Conservation (phyloP, 2,329 filamentous ascomycete genomes). For the Acrocalymma vagum region DNA sequence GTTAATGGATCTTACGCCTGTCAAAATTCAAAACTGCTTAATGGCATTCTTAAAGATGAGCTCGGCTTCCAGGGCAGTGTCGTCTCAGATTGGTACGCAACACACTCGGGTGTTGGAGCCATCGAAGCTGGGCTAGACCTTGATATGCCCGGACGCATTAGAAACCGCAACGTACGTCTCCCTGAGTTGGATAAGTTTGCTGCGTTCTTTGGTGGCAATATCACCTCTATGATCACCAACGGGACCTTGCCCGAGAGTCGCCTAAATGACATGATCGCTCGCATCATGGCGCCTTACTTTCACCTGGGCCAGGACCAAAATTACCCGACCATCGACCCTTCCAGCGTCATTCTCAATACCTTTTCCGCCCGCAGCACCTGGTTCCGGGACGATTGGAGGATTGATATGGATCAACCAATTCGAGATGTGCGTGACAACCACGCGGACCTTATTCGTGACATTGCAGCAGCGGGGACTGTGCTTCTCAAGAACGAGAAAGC, state of each 20-base stretch:
- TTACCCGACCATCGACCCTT: constrained; percentile 34
- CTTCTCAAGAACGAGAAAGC: constrained; percentile 61
- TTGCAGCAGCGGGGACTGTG: constrained; percentile 50
- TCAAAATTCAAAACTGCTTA: constrained; percentile 52
- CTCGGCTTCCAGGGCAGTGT: constrained; percentile 57
- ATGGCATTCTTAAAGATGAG: constrained; percentile 60
- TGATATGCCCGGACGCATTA: constrained; percentile 46
- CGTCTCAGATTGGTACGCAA: constrained; percentile 55
- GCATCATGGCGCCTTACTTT: constrained; percentile 36
- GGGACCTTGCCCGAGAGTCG: constrained; percentile 30
- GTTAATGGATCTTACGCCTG: constrained; percentile 42
- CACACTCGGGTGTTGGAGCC: constrained; percentile 54
- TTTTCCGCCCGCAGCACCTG: constrained; percentile 52
- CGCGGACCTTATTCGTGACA: constrained; percentile 47
- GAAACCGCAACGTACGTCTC: too few species aligned
- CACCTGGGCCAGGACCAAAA: constrained; percentile 51
- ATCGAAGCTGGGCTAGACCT: constrained; percentile 60
- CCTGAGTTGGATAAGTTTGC: too few species aligned
- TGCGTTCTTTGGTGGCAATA: constrained; percentile 39
- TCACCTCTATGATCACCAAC: constrained; percentile 39
- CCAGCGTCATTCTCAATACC: constrained; percentile 36
- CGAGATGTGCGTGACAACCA: constrained; percentile 55
- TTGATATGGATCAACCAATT: constrained; percentile 55
- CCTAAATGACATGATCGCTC: constrained; percentile 40
- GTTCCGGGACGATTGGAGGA: too few species aligned